A percentile compares a stretch with the other conserved stretches of the same genome.
phyloP scores from a whole-genome alignment of 2,329 filamentous ascomycete species.

The Ilyonectria mors-panacis region DNA sequence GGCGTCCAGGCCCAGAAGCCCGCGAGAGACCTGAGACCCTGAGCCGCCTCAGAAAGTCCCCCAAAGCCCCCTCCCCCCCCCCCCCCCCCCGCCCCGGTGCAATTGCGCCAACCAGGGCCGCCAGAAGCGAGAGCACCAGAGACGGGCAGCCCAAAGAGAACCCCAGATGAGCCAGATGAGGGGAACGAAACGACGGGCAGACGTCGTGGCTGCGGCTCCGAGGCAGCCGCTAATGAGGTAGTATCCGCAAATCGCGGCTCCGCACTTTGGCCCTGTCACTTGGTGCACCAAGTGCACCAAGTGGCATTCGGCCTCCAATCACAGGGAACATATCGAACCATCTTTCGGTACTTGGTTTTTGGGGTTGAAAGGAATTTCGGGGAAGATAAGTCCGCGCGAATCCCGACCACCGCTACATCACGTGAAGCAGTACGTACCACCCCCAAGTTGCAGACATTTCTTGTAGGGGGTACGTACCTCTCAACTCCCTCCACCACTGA shows the following conservation, averaged over 20 bases:
- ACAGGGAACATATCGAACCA: conserved; percentile 13
- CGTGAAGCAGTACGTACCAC: neutral
- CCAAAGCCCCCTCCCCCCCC: neutral
- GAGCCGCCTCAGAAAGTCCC: neutral
- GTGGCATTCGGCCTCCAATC: conserved; percentile 9
- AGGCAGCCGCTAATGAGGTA: conserved; percentile 31
- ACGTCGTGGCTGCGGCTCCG: conserved; percentile 44
- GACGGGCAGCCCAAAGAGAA: conserved; percentile 1
- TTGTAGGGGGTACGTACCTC: conserved; percentile 14
- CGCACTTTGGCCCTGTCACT: conserved; percentile 38
- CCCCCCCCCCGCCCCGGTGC: neutral
- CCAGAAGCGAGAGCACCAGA: neutral
- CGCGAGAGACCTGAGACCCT: neutral
- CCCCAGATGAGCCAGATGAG: conserved; percentile 8
- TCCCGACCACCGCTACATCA: neutral
- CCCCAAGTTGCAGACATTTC: neutral
- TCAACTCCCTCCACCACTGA: conserved; percentile 2
- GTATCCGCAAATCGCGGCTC: conserved; percentile 47
- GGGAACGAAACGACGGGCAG: conserved; percentile 39
- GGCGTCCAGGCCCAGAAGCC: neutral
- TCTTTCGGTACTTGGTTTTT: conserved; percentile 19
- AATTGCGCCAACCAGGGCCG: neutral
- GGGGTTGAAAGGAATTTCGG: conserved; percentile 7
- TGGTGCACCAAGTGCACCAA: neutral
- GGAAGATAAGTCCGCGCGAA: conserved; percentile 15